Evolutionary conservation across 176 grass and related monocot species (phyloP).

Genomic region (Typha latifolia): DNA sequence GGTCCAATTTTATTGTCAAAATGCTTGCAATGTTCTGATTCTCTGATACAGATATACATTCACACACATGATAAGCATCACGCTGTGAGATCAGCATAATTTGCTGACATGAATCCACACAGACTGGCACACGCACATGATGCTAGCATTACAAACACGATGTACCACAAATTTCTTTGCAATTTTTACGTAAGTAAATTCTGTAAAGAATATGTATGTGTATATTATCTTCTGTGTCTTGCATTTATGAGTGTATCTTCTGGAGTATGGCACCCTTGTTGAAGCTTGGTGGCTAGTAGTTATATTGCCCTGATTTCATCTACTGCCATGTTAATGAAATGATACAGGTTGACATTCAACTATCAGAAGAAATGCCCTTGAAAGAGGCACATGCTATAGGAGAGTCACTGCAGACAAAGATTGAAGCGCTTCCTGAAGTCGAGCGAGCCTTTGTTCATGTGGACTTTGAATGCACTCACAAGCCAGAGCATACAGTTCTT

Average conservation of each 20-base stretch:
- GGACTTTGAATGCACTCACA: constrained; percentile 73
- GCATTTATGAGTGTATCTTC: not conserved
- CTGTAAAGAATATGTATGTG: not conserved
- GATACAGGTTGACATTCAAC: constrained; percentile 61
- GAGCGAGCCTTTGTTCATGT: constrained; percentile 90
- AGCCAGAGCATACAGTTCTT: constrained; percentile 60
- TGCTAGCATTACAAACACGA: too few relatives aligned
- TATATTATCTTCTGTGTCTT: not conserved
- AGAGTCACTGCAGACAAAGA: constrained; percentile 60
- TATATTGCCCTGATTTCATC: not conserved
- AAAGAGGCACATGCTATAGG: constrained; percentile 61
- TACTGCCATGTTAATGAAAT: not conserved
- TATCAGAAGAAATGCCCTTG: constrained; percentile 46
- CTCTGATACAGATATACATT: too few relatives aligned
- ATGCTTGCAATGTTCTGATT: too few relatives aligned
- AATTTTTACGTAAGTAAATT: too few relatives aligned
- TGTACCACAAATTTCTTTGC: too few relatives aligned
- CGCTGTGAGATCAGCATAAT: too few relatives aligned
- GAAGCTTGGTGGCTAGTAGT: not conserved
- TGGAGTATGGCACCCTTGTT: not conserved
- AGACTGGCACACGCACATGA: too few relatives aligned
- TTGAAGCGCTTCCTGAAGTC: constrained; percentile 58
- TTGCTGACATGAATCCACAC: too few relatives aligned
- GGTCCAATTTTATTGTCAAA: too few relatives aligned
- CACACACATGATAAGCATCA: too few relatives aligned